Conservation (phyloP, 345 rosid genomes). For the Mallotus nudiflorus region DNA sequence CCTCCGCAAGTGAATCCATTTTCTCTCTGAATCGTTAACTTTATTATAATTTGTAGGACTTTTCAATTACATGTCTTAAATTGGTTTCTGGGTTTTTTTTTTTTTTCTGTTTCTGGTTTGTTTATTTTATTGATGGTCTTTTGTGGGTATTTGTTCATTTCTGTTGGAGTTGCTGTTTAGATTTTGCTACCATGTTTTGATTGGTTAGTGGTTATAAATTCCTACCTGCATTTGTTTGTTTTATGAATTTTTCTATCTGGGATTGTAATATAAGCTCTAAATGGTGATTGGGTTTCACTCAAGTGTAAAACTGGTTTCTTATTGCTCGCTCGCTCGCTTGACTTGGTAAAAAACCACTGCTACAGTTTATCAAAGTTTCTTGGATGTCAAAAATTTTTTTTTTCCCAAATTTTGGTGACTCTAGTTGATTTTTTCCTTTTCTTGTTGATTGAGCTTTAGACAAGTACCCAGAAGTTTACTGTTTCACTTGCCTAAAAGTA, state of each 20-base stretch:
- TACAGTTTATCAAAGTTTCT: background rate
- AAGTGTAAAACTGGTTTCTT: background rate
- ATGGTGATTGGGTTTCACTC: background rate
- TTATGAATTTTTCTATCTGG: background rate
- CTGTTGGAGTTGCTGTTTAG: background rate
- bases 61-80: background rate
- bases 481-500: background rate
- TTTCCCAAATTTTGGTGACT: background rate
- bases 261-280: slow-evolving; percentile 2
- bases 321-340: background rate
- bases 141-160: background rate
- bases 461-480: background rate
- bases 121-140: background rate
- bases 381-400: background rate
- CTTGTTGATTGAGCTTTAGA: background rate
- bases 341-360: background rate
- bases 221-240: background rate
- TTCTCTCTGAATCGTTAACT: background rate
- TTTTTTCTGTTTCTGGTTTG: background rate
- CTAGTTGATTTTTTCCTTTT: too few species aligned
- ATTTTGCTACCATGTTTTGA: background rate
- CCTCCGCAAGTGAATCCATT: background rate
- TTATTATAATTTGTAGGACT: background rate
- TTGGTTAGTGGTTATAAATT: background rate
- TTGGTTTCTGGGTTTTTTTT: background rate